phyloP scores from a whole-genome alignment of 2,329 filamentous ascomycete genomes.

The Xylaria polymorpha region DNA sequence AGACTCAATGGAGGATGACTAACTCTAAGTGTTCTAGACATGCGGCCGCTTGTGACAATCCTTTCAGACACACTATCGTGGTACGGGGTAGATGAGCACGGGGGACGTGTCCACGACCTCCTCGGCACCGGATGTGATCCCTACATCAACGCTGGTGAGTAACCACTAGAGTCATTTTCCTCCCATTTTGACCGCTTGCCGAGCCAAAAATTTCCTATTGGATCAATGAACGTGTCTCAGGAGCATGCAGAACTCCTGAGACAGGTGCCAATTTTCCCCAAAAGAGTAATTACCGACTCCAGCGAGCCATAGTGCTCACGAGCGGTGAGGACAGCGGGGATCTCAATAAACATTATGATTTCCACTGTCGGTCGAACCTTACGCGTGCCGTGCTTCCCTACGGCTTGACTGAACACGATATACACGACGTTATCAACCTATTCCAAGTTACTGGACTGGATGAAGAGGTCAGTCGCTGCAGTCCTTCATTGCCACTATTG shows the following conservation, averaged over 20 bases:
- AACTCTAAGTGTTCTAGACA: constrained; percentile 41
- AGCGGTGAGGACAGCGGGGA: constrained; percentile 30
- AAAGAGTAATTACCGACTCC: no score
- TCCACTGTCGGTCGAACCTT: constrained; percentile 86
- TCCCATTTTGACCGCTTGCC: no score
- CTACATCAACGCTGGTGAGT: constrained; percentile 72
- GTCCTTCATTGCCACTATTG: not conserved
- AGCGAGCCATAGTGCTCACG: constrained; percentile 61
- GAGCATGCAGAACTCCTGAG: no score
- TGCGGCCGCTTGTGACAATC: constrained; percentile 80
- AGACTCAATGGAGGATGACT: no score
- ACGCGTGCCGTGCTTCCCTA: constrained; percentile 76
- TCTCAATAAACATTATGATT: constrained; percentile 68
- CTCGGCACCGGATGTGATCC: constrained; percentile 87
- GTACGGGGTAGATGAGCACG: constrained; percentile 71
- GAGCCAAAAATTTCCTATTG: no score
- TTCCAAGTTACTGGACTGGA: constrained; percentile 88
- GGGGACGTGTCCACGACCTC: constrained; percentile 79
- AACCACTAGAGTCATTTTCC: no score
- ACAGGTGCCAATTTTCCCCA: no score
- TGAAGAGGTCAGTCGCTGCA: constrained; percentile 47
- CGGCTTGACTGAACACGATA: constrained; percentile 76
- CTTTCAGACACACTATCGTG: constrained; percentile 72
- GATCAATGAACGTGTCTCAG: no score
- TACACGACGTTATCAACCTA: constrained; percentile 87